phyloP scores from a whole-genome alignment of 2,329 filamentous ascomycete genomes.

The Ambrosiella xylebori region DNA sequence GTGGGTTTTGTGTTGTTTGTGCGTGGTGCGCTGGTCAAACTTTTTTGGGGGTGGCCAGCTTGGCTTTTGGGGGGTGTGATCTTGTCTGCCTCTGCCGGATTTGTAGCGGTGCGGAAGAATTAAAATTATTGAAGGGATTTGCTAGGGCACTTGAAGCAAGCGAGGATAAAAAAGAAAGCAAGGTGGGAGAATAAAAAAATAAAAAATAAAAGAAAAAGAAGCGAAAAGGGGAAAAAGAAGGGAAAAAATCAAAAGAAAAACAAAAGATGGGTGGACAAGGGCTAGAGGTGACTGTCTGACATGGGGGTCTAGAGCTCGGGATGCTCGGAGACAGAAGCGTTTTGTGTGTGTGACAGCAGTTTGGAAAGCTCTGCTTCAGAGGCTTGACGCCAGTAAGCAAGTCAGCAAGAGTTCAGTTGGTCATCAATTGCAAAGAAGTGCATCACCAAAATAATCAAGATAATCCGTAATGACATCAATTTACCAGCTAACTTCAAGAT shows the following conservation, averaged over 20 bases:
- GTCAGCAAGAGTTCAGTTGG: background rate
- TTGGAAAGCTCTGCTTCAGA: background rate
- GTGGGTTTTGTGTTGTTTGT: background rate
- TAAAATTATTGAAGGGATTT: conserved; percentile 11
- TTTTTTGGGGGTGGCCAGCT: background rate
- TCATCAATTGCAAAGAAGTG: background rate
- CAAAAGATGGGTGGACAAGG: background rate
- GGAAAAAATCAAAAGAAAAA: background rate
- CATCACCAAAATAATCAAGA: too few relatives aligned
- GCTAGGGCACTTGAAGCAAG: conserved; percentile 3
- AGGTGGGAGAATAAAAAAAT: background rate
- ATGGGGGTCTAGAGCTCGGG: conserved; percentile 6
- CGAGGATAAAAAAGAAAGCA: background rate
- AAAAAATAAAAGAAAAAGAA: background rate
- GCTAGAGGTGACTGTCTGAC: background rate
- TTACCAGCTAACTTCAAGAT: too few relatives aligned
- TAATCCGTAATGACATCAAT: too few relatives aligned
- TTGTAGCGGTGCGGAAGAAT: conserved; percentile 1
- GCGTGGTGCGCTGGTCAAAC: background rate
- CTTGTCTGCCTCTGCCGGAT: background rate
- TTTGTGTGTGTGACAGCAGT: conserved; percentile 2
- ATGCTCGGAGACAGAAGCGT: conserved; percentile 10
- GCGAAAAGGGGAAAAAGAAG: background rate
- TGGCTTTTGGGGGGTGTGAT: background rate
- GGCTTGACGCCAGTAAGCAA: background rate